These are phyloP conservation scores for Straminergon stramineum DNA, from an alignment of 225 moss, liverwort and hornwort genomes.

Conservation along the genomic window DNA sequence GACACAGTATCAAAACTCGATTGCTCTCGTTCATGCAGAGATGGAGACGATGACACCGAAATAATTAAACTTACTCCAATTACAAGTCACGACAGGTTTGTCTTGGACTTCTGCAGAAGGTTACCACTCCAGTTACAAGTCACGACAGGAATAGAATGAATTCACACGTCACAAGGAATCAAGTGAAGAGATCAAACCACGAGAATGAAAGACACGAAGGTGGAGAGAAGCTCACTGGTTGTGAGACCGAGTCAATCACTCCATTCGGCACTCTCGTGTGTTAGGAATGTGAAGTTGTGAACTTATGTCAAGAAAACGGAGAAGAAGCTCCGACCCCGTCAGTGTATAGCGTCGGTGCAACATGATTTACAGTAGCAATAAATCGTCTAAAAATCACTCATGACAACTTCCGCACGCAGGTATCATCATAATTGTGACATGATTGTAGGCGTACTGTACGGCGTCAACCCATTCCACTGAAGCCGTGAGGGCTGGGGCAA, in stretches of 20 bases:
- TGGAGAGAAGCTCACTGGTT: background rate
- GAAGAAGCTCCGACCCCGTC: background rate
- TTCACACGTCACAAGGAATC: background rate
- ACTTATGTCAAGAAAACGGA: background rate
- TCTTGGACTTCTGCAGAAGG: too few relatives aligned
- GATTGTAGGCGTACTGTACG: background rate
- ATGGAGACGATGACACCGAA: background rate
- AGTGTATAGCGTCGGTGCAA: background rate
- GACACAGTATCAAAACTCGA: background rate
- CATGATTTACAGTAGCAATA: background rate
- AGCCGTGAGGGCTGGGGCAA: too few relatives aligned
- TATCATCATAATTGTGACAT: background rate
- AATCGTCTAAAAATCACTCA: background rate
- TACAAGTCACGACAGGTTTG: background rate
- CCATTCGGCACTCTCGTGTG: background rate
- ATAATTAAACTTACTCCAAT: background rate
- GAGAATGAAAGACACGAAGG: background rate
- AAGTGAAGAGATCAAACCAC: background rate
- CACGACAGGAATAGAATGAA: background rate
- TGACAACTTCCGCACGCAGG: background rate
- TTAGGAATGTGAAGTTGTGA: too few relatives aligned
- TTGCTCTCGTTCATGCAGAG: background rate
- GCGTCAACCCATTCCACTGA: background rate
- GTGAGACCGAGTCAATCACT: background rate
- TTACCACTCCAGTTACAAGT: background rate